Base-by-base conservation (phyloP, 1,284 basidiomycete genomes). In the Malassezia brasiliensis region DNA sequence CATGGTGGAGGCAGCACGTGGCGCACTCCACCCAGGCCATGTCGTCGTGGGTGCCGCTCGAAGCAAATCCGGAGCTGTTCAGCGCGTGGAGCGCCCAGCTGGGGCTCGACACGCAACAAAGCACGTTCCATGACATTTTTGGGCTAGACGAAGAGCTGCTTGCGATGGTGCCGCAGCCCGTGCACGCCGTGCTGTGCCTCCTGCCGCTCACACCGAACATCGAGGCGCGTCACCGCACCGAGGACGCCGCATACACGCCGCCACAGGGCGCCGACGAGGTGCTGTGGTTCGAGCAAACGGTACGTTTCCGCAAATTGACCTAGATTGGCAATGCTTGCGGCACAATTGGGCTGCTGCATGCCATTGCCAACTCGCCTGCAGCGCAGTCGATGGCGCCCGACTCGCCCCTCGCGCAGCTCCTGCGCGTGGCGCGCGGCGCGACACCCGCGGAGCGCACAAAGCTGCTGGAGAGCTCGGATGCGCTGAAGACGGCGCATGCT, bases 131-230 rank as follows among this genome's bases (percentile, higher is more conserved):
- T 52, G 79, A 81, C 64, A 76, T 81, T 34, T 76, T 74, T 57
- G 79, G 78, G 15, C 62, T 80, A 36, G 77, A 79, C 46, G 69
- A 76, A n/a, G 78, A 79, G 46, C 64, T 79, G 19, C 72, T 81
- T 5, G 68, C 72, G 10, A 72, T 80, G 58, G 69, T 79, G 22
- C 75, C 77, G 1, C 67, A 76, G 14, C 79, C 79, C 0, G 77
- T 78, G 0, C 65, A 76, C 36, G 80, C 79, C 0, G 69, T 80
- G 1, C 75, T 80, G 5, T 68, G 80, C 17, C 75, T 78, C 14
- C 79, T 79, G 57, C 78, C 77, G 1, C 45, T 69, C 19, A 58
- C 67, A 78, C 84, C 64, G 10, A 46, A 53, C 5, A 59, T 65
- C 47, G 69, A 68, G 32, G 51, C 57, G 36, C 32, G 55, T 6